These are phyloP conservation scores for Pyrrhoderma noxium DNA, from an alignment of 1,284 basidiomycete genomes.

Conservation along the genomic window DNA sequence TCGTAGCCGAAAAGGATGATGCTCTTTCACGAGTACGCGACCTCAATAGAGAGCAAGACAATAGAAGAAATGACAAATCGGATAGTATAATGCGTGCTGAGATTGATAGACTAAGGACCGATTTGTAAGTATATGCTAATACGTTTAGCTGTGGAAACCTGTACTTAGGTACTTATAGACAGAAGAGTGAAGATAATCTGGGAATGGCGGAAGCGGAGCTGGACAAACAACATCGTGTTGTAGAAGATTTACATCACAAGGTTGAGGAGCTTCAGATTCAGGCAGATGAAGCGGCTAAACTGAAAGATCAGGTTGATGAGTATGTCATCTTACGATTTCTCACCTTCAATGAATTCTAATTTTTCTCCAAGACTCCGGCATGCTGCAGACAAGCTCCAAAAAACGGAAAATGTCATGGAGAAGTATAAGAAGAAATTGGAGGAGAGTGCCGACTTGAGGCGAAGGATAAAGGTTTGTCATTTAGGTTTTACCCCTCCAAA, in stretches of 20 bases:
- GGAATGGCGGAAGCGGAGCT: conserved; percentile 72
- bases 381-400: conserved; percentile 84
- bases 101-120: conserved; percentile 69
- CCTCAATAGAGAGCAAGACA: conserved; percentile 51
- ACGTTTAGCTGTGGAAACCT: background rate
- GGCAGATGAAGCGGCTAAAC: conserved; percentile 68
- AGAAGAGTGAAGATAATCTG: conserved; percentile 85
- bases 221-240: conserved; percentile 63
- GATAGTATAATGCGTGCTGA: conserved; percentile 69
- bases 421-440: conserved; percentile 99
- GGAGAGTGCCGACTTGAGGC: conserved; percentile 82
- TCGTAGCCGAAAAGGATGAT: conserved; percentile 67
- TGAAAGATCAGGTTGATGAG: conserved; percentile 96
- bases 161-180: conserved; percentile 44
- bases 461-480: conserved; percentile 68
- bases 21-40: conserved; percentile 49
- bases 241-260: conserved; percentile 69
- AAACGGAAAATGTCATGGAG: conserved; percentile 95
- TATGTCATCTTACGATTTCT: conserved; percentile 33
- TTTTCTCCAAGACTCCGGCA: conserved; percentile 64
- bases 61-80: conserved; percentile 53
- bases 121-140: conserved; percentile 55
- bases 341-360: conserved; percentile 7
- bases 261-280: conserved; percentile 77
- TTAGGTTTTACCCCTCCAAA: background rate